Base-by-base conservation (phyloP, 129 eudicot genomes). In the Centaurea solstitialis region DNA sequence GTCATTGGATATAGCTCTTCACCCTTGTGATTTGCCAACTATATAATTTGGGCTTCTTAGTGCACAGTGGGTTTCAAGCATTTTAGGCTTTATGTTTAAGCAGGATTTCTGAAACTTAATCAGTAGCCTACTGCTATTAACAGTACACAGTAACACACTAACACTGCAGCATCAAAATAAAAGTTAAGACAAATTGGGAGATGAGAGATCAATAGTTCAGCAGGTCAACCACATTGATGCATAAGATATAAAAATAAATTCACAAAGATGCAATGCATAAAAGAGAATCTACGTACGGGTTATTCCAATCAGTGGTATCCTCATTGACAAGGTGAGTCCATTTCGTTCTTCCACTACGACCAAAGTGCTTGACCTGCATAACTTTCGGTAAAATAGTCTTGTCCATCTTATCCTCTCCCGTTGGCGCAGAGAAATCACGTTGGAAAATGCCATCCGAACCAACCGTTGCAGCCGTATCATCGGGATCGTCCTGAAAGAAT, bases 281-380 rank as follows among this genome's bases (percentile, higher is more conserved):
- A 15, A 23, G 64, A 37, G 18, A 80, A 39, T 38, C 59, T 20
- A 92, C 98, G 5, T 89, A 95, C 99, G 99, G 99, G 22, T 86
- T 92, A 81, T 95, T 95, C 99, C 99, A 95, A 87, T 95, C 99
- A 68, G 99, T 95, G 0, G 99, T 95, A 78, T 95, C 97, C 88
- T 95, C 97, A 39, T 90, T 88, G 86, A 95, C 99, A 87, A 95
- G 99, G 65, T 92, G 99, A 40, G 94, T 95, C 99, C 99, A 92
- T 77, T 95, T 95, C 1, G 99, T 89, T 81, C 99, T 92, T 50
- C 99, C 99, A 82, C 97, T 90, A 23, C 99, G 96, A 24, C 99
- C 97, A 76, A 95, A 95, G 83, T 95, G 97, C 85, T 95, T 95
- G 50, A 95, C 99, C 79, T 92, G 99, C 99, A 95, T 95, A 82